These are phyloP conservation scores for Hippophae rhamnoides DNA, from an alignment of 306 rosid species.

Conservation along the genomic window DNA sequence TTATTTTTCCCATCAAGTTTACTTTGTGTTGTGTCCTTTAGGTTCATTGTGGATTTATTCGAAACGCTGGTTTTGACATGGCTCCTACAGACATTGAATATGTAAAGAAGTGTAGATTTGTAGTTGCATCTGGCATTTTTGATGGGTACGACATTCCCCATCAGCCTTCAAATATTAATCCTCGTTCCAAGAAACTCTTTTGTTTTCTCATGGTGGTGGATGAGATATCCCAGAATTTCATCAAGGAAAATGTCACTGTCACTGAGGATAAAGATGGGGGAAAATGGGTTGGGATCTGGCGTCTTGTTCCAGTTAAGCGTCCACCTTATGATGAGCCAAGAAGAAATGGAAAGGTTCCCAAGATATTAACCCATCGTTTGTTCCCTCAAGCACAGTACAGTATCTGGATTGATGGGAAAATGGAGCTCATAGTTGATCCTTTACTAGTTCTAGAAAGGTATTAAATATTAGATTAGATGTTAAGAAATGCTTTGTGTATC, in stretches of 20 bases:
- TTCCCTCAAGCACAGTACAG: constrained; percentile 90
- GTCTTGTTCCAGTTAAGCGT: constrained; percentile 64
- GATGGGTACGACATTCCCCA: constrained; percentile 92
- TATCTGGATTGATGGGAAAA: constrained; percentile 98
- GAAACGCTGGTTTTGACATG: constrained; percentile 85
- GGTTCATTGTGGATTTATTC: constrained; percentile 94
- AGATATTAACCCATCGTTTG: constrained; percentile 79
- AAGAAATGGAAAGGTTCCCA: constrained; percentile 93
- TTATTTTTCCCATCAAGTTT: background rate
- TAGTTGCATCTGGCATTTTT: constrained; percentile 94
- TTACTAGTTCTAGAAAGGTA: constrained; percentile 87
- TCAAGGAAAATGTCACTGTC: constrained; percentile 62
- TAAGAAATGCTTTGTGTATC: background rate
- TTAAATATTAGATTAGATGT: background rate
- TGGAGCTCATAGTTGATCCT: constrained; percentile 95
- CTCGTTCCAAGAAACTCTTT: constrained; percentile 66
- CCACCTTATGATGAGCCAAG: constrained; percentile 98
- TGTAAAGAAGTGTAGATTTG: constrained; percentile 83
- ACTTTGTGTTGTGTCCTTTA: constrained; percentile 21
- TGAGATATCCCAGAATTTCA: constrained; percentile 66
- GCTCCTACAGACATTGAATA: constrained; percentile 44
- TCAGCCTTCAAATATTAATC: constrained; percentile 77
- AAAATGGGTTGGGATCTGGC: constrained; percentile 95
- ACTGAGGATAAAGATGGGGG: constrained; percentile 58
- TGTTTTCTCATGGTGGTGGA: constrained; percentile 97